These are phyloP conservation scores for Xanthoceras sorbifolium DNA, from an alignment of 345 rosid species.

Conservation along the genomic window DNA sequence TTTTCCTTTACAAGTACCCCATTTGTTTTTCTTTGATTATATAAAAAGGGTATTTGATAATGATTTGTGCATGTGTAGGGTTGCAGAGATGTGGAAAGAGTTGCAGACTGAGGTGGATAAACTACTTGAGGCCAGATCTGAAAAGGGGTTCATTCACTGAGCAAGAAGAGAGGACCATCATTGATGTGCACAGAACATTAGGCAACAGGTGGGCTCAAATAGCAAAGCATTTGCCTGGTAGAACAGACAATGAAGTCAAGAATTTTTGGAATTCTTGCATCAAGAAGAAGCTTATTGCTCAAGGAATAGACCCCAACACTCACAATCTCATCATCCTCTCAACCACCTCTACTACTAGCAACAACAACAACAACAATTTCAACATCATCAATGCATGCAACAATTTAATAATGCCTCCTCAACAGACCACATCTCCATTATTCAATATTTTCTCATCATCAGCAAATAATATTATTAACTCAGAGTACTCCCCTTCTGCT, in stretches of 20 bases:
- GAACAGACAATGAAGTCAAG: slow-evolving; percentile 69
- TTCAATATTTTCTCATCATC: background rate
- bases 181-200: slow-evolving; percentile 51
- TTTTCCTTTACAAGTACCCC: background rate
- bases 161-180: slow-evolving; percentile 55
- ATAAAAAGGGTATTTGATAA: background rate
- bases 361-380: background rate
- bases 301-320: slow-evolving; percentile 58
- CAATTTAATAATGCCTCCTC: background rate
- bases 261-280: slow-evolving; percentile 67
- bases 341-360: background rate
- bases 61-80: slow-evolving; percentile 33
- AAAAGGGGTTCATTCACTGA: slow-evolving; percentile 54
- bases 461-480: no score
- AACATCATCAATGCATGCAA: slow-evolving; percentile 2
- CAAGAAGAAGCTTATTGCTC: slow-evolving; percentile 66
- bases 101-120: slow-evolving; percentile 67
- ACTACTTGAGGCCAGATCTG: slow-evolving; percentile 65
- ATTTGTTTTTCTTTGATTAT: background rate
- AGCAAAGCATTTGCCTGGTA: slow-evolving; percentile 66
- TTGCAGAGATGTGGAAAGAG: slow-evolving; percentile 70
- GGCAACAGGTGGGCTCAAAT: slow-evolving; percentile 76
- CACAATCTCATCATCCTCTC: slow-evolving; percentile 42
- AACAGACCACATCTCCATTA: slow-evolving; percentile 10
- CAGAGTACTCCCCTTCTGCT: slow-evolving; percentile 13